Base-by-base conservation (phyloP, 2,329 filamentous ascomycete genomes). In the Colletotrichum sp. region DNA sequence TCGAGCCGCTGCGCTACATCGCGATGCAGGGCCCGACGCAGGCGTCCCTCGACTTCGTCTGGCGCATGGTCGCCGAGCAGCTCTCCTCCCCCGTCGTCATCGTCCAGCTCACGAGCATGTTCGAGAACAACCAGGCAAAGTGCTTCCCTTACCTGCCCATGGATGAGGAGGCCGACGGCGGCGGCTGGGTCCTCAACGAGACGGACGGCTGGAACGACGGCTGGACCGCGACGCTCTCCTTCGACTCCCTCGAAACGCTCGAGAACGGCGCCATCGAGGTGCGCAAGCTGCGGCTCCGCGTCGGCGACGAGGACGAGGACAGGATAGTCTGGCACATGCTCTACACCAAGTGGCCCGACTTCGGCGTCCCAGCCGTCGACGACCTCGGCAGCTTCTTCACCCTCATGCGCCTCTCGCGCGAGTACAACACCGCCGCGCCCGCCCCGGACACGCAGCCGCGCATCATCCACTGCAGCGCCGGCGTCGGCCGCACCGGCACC, bases 61-160 rank as follows among this genome's bases (percentile, higher is more conserved):
- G 96, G 95, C 95, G 97, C 82, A 99, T 99, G 97, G 89, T 98
- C 44, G 95, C 95, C 83, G 93, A 98, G 81, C 95, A 98, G 84
- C 84, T 90, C 68, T 82, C 87, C 30, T 92, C 93, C 62, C 92
- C 94, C 4, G 95, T 92, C 2, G 95, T 99, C 72, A 94, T 99
- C 69, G 93, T 99, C 73, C 98, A 99, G 95, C 91, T 99, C 77
- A 99, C 96, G 4, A 95, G 96, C 82, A 96, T 95, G 30, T 90
- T 95, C 82, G 96, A 99, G 84, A 89, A 90, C 36, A 90, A 91
- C 74, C 88, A 91, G 80, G 92, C 98, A 84, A 98, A 98, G 84
- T 99, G 96, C 85, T 95, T 91, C 79, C 95, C 94, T 60, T 99
- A 99, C 85, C 98, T 96, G 79, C 96, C 96, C 0, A 84, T 88